Percentiles rank a stretch among this genome's conserved stretches.
Conservation (phyloP, 2,329 filamentous ascomycete genomes). For the Venturia asperata region DNA sequence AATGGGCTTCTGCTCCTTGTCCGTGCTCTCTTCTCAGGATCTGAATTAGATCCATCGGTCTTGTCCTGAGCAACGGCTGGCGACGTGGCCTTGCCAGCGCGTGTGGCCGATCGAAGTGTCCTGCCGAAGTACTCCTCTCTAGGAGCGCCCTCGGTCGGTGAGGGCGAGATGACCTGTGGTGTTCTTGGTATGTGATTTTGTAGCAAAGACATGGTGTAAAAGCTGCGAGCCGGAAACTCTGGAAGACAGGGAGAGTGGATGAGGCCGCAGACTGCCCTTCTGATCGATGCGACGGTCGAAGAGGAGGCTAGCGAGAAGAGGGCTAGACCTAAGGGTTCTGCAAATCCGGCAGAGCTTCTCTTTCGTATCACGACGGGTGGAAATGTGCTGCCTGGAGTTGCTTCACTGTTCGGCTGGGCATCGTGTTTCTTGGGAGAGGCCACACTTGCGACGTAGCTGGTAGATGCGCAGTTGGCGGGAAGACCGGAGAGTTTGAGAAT, state of each 20-base stretch:
- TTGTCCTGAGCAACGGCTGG: slow-evolving; percentile 46
- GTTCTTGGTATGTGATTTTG: slow-evolving; percentile 39
- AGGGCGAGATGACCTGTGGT: slow-evolving; percentile 84
- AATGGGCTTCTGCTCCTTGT: slow-evolving; percentile 65
- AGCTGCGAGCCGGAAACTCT: not conserved
- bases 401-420: slow-evolving; percentile 23
- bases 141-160: slow-evolving; percentile 58
- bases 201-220: slow-evolving; percentile 1
- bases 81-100: slow-evolving; percentile 44
- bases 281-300: not conserved
- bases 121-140: slow-evolving; percentile 60
- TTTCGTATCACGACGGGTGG: not conserved
- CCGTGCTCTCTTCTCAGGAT: slow-evolving; percentile 52
- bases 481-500: not conserved
- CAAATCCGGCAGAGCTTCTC: not conserved
- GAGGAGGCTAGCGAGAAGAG: not conserved
- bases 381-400: not conserved
- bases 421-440: slow-evolving; percentile 45
- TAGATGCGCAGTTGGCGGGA: not conserved
- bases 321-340: not conserved
- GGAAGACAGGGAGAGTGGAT: slow-evolving; percentile 3
- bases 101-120: slow-evolving; percentile 63
- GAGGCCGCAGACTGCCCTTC: not conserved
- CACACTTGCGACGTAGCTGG: slow-evolving; percentile 22
- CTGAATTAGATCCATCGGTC: slow-evolving; percentile 44